Evolutionary conservation across 257 asterid species (phyloP).

Genomic region (Lycium ferocissimum): DNA sequence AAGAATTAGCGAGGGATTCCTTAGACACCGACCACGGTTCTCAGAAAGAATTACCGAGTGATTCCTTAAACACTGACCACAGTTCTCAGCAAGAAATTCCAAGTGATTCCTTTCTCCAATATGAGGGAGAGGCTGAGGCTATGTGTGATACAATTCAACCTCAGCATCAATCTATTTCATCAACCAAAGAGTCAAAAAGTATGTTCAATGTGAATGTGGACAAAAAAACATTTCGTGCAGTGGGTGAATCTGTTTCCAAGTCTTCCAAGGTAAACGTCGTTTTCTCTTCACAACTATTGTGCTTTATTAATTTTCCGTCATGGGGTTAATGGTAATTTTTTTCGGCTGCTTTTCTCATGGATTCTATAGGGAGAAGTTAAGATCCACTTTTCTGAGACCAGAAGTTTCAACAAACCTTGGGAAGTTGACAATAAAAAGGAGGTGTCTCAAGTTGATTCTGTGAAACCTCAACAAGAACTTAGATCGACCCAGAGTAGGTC

Average conservation of each 20-base stretch:
- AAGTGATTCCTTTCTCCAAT: constrained; percentile 33
- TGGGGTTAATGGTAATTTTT: constrained; percentile 22
- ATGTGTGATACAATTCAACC: constrained; percentile 41
- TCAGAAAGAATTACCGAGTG: constrained; percentile 34
- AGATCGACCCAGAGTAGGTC: constrained; percentile 40
- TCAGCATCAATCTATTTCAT: constrained; percentile 42
- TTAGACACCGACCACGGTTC: constrained; percentile 9
- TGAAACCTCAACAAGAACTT: constrained; percentile 42
- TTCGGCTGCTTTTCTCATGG: constrained; percentile 22
- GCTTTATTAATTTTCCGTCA: neutral
- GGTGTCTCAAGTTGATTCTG: constrained; percentile 36
- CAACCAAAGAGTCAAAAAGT: constrained; percentile 37
- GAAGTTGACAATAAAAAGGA: constrained; percentile 33
- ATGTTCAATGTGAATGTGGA: constrained; percentile 37
- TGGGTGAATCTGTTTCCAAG: constrained; percentile 20
- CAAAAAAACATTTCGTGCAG: constrained; percentile 35
- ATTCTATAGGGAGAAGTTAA: constrained; percentile 45
- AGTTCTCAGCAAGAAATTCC: constrained; percentile 35
- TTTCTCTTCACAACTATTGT: neutral
- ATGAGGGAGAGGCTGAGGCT: constrained; percentile 37
- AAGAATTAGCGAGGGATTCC: constrained; percentile 32
- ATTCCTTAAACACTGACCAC: constrained; percentile 13
- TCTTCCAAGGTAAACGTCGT: constrained; percentile 37
- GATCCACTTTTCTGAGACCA: constrained; percentile 42
- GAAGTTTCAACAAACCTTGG: constrained; percentile 31